phyloP scores from a whole-genome alignment of 1,139 yeast genomes.

The Wickerhamiella pararugosa region DNA sequence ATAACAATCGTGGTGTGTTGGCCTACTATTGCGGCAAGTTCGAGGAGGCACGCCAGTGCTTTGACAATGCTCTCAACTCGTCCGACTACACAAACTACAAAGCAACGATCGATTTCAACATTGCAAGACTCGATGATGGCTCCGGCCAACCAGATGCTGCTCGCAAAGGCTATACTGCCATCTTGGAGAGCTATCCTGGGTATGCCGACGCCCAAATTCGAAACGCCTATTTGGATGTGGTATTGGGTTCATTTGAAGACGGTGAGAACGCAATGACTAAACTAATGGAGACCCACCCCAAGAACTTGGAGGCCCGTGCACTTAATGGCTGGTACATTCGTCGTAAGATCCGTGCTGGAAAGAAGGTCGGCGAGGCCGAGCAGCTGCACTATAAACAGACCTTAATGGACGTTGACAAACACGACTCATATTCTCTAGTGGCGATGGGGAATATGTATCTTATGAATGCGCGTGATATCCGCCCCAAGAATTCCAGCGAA shows the following conservation, averaged over 20 bases:
- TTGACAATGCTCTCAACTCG: slow-evolving; percentile 35
- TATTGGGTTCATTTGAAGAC: slow-evolving; percentile 28
- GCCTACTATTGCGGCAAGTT: slow-evolving; percentile 51
- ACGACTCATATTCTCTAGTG: slow-evolving; percentile 77
- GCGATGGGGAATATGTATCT: slow-evolving; percentile 84
- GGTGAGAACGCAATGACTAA: slow-evolving; percentile 38
- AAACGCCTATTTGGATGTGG: slow-evolving; percentile 38
- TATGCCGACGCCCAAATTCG: slow-evolving; percentile 71
- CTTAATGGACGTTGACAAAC: slow-evolving; percentile 58
- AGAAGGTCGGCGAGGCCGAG: slow-evolving; percentile 40
- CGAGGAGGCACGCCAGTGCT: slow-evolving; percentile 35
- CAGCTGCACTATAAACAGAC: slow-evolving; percentile 76
- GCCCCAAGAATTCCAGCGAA: slow-evolving; percentile 36
- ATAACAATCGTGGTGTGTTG: slow-evolving; percentile 78
- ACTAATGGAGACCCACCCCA: slow-evolving; percentile 39
- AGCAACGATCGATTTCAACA: slow-evolving; percentile 24
- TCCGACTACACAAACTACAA: slow-evolving; percentile 11
- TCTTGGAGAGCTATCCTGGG: slow-evolving; percentile 46
- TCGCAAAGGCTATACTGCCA: slow-evolving; percentile 36
- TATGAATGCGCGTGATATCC: slow-evolving; percentile 64
- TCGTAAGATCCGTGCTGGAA: slow-evolving; percentile 26
- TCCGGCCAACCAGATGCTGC: slow-evolving; percentile 33
- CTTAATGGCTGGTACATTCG: slow-evolving; percentile 83
- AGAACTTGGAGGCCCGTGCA: slow-evolving; percentile 71
- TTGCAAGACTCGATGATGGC: slow-evolving; percentile 29